These are phyloP conservation scores for Fusarium oxysporum DNA, from an alignment of 2,329 filamentous ascomycete species.

Conservation along the genomic window DNA sequence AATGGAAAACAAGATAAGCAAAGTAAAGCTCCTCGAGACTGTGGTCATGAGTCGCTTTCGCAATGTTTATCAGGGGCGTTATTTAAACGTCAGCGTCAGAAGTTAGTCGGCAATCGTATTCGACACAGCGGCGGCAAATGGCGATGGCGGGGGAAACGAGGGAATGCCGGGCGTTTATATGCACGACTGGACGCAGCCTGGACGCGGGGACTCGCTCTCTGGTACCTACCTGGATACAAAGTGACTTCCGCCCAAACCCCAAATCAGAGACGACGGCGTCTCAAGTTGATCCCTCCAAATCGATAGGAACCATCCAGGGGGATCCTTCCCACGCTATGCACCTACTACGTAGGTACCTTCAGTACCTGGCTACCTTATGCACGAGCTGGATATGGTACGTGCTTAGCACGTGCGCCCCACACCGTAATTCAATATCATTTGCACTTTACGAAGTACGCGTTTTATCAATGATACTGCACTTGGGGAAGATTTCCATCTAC, in stretches of 20 bases:
- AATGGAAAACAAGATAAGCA: neutral
- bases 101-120: conserved; percentile 40
- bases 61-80: conserved; percentile 19
- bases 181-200: conserved; percentile 44
- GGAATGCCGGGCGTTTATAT: conserved; percentile 63
- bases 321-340: conserved; percentile 4
- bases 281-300: conserved; percentile 32
- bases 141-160: conserved; percentile 45
- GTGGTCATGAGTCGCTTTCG: conserved; percentile 12
- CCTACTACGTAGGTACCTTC: neutral
- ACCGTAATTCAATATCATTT: conserved; percentile 12
- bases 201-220: conserved; percentile 35
- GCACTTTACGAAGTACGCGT: conserved; percentile 7
- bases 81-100: conserved; percentile 4
- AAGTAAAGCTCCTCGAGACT: conserved; percentile 1
- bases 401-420: conserved; percentile 28
- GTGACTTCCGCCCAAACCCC: conserved; percentile 27
- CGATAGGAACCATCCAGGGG: conserved; percentile 19
- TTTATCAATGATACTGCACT: conserved; percentile 4
- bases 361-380: too few species aligned
- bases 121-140: conserved; percentile 38
- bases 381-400: conserved; percentile 17
- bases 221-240: neutral
- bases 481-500: neutral
- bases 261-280: conserved; percentile 34